Evolutionary conservation across 1,284 basidiomycete species (phyloP), one percentile per base, ranked within the genome.

Genomic region (Phenoliferia sp.): DNA sequence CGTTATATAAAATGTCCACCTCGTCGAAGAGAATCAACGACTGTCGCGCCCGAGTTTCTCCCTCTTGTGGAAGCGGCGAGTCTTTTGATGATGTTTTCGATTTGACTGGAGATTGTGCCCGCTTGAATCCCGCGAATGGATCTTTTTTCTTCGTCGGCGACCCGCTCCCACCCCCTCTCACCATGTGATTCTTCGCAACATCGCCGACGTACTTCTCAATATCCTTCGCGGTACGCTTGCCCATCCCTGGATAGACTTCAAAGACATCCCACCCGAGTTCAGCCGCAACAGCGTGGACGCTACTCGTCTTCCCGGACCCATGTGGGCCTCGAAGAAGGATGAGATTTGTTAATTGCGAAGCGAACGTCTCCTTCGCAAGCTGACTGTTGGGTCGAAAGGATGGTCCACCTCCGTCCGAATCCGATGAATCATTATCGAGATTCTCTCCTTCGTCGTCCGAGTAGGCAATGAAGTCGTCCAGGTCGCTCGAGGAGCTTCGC

Each of bases 221-320:
- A 70, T 87, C 90, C 39, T 87, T 83, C 2, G 90, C 91, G 56
- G 86, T 90, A 29, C 96, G 85, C 76, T 86, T 89, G 31, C 92
- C 92, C 67, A 94, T 88, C 4, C 96, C 96, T n/a, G 96, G 90
- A 79, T 94, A 92, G 12, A 99, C 91, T 79, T 99, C 96, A 76
- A 99, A 97, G 16, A 99, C 87, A 62, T 96, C 91, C 89, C 90
- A 99, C 5, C 90, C 92, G 28, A 99, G 84, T 79, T 98, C 92
- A 55, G 88, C 85, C 3, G 94, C 92, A 71, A 93, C 94, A 0
- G 94, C 94, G 77, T 96, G 92, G 0, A 97, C 88, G 7, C 92
- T 87, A 0, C 92, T 89, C 4, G 93, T 94, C 81, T 99, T 99
- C 32, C 96, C 96, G 58, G 84, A 84, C 1, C 95, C 96, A 31